phyloP scores from a whole-genome alignment of 139 green algal species.

The Closterium sp. region DNA sequence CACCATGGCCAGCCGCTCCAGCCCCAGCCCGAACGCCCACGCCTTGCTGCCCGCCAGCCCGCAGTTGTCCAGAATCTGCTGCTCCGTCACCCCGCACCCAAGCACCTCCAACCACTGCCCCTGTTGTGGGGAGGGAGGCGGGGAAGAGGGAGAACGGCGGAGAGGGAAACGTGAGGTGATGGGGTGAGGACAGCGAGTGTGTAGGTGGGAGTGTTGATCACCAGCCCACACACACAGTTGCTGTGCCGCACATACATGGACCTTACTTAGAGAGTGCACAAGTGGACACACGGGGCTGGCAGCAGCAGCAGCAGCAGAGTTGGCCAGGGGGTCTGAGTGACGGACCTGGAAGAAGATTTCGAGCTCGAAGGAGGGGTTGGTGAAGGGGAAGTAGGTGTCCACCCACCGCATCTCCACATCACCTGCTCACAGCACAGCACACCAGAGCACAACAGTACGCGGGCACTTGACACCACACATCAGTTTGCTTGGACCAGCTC shows the following conservation, averaged over 20 bases:
- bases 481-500: neutral
- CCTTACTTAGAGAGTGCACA: neutral
- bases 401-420: constrained; percentile 87
- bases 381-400: constrained; percentile 99
- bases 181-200: neutral
- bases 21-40: constrained; percentile 91
- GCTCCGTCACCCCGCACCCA: constrained; percentile 94
- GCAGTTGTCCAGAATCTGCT: constrained; percentile 79
- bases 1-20: constrained; percentile 97
- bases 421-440: constrained; percentile 24
- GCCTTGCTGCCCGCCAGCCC: constrained; percentile 62
- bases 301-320: constrained; percentile 16
- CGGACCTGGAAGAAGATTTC: constrained; percentile 98
- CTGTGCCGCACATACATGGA: no score
- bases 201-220: neutral
- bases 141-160: neutral
- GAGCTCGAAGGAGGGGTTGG: constrained; percentile 93
- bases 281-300: constrained; percentile 5
- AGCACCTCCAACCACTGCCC: constrained; percentile 97
- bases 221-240: neutral
- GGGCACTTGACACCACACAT: constrained; percentile 9
- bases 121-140: neutral
- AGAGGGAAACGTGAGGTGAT: neutral
- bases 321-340: neutral
- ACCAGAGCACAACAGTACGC: neutral